Evolutionary conservation across 805 yeast species (phyloP).

Genomic region (Priceomyces medius): DNA sequence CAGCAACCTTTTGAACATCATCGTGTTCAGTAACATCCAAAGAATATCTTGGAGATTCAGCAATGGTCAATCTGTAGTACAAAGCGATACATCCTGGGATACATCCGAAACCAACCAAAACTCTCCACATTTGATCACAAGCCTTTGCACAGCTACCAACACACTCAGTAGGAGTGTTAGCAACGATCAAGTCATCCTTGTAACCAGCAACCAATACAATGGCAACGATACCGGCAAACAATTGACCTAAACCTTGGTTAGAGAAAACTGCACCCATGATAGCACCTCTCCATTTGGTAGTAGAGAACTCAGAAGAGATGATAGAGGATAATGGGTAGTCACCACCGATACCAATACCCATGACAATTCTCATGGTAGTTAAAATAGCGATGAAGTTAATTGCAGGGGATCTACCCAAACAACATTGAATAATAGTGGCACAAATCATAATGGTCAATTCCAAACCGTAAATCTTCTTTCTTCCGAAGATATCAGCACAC

Average conservation of each 20-base stretch:
- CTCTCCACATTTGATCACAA: constrained; percentile 94
- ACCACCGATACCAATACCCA: constrained; percentile 98
- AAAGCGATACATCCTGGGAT: constrained; percentile 83
- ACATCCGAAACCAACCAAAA: constrained; percentile 83
- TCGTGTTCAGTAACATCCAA: constrained; percentile 68
- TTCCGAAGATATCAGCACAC: constrained; percentile 77
- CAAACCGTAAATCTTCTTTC: constrained; percentile 83
- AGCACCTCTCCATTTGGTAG: constrained; percentile 98
- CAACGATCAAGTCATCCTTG: constrained; percentile 57
- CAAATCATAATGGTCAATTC: constrained; percentile 82
- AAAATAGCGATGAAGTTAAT: constrained; percentile 72
- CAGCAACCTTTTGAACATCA: constrained; percentile 54
- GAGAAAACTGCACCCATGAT: constrained; percentile 96
- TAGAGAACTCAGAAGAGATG: constrained; percentile 87
- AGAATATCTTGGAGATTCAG: constrained; percentile 91
- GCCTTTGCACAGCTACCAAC: constrained; percentile 67
- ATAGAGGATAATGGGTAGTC: constrained; percentile 94
- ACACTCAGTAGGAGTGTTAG: constrained; percentile 59
- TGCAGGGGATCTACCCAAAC: constrained; percentile 69
- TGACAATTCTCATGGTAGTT: constrained; percentile 74
- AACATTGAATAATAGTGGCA: constrained; percentile 78
- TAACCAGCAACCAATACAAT: constrained; percentile 74
- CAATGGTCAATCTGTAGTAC: constrained; percentile 90
- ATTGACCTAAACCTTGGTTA: constrained; percentile 96
- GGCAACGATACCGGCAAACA: constrained; percentile 82